phyloP scores from a whole-genome alignment of 768 basidiomycete species.

The Paxillus involutus region DNA sequence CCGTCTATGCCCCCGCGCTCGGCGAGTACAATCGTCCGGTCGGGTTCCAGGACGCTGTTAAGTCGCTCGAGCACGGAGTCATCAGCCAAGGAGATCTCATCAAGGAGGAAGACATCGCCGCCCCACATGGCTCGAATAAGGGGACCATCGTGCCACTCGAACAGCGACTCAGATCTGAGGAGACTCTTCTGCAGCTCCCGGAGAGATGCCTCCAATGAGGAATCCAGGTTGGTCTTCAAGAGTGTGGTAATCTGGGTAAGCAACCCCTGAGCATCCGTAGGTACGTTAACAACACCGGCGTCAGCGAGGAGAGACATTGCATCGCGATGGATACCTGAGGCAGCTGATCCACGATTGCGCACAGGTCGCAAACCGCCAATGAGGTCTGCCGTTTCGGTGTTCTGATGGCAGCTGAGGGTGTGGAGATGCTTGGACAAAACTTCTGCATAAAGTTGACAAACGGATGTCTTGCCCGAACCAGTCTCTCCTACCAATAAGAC shows the following conservation, averaged over 20 bases:
- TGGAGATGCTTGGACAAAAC: conserved; percentile 59
- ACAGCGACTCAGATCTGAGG: conserved; percentile 66
- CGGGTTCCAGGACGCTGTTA: conserved; percentile 95
- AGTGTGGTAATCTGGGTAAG: conserved; percentile 21
- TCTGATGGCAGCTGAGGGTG: conserved; percentile 93
- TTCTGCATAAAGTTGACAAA: conserved; percentile 87
- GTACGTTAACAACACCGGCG: conserved; percentile 34
- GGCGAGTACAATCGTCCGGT: conserved; percentile 84
- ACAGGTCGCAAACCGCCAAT: conserved; percentile 91
- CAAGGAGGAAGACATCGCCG: conserved; percentile 87
- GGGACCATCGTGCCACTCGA: conserved; percentile 98
- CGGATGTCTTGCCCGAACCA: conserved; percentile 95
- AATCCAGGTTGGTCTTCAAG: conserved; percentile 29
- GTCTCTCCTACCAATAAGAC: conserved; percentile 96
- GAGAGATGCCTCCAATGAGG: conserved; percentile 33
- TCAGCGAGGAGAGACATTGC: conserved; percentile 40
- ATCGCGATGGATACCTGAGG: conserved; percentile 50
- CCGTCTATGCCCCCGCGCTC: conserved; percentile 83
- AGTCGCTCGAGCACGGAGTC: conserved; percentile 97
- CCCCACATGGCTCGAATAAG: conserved; percentile 86
- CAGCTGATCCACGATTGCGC: conserved; percentile 64
- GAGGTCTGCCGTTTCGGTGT: conserved; percentile 96
- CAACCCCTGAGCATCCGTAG: conserved; percentile 26
- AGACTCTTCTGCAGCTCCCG: conserved; percentile 45
- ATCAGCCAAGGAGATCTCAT: conserved; percentile 96